phyloP scores from a whole-genome alignment of 108 stramenopile species.

The Nitzschia inconspicua region DNA sequence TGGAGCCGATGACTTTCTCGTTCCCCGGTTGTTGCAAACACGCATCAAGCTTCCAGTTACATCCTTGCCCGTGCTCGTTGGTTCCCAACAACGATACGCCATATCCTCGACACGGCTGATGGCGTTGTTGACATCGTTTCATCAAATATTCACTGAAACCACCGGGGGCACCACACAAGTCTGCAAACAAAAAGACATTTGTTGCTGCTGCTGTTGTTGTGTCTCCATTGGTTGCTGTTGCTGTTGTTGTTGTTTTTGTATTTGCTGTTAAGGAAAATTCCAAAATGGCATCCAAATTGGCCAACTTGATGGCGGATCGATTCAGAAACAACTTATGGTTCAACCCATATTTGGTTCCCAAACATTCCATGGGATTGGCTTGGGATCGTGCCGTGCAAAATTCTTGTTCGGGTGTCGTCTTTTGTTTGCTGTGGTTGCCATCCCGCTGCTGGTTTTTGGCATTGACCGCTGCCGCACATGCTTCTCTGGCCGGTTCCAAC shows the following conservation, averaged over 20 bases:
- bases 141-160: conserved; percentile 89
- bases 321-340: conserved; percentile 48
- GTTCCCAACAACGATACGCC: conserved; percentile 76
- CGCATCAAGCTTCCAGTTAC: conserved; percentile 54
- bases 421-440: too few relatives aligned
- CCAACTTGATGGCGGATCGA: conserved; percentile 84
- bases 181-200: conserved; percentile 65
- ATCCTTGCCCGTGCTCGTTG: conserved; percentile 75
- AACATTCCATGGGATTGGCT: conserved; percentile 71
- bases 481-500: conserved; percentile 53
- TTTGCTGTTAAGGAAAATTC: conserved; percentile 41
- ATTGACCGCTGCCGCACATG: conserved; percentile 23
- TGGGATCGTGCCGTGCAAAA: conserved; percentile 56
- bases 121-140: conserved; percentile 30
- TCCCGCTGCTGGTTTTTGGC: too few relatives aligned
- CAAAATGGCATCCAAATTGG: conserved; percentile 74
- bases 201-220: not conserved
- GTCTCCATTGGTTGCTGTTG: not conserved
- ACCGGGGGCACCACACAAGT: conserved; percentile 87
- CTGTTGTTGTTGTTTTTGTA: not conserved
- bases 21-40: not conserved
- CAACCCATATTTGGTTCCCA: conserved; percentile 49
- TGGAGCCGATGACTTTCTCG: conserved; percentile 1
- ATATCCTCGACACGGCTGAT: conserved; percentile 51
- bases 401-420: conserved; percentile 26